A percentile compares a stretch with the other conserved stretches of the same genome.
Conservation (phyloP, 2,329 filamentous ascomycete species). For the Pseudogymnoascus sp. region DNA sequence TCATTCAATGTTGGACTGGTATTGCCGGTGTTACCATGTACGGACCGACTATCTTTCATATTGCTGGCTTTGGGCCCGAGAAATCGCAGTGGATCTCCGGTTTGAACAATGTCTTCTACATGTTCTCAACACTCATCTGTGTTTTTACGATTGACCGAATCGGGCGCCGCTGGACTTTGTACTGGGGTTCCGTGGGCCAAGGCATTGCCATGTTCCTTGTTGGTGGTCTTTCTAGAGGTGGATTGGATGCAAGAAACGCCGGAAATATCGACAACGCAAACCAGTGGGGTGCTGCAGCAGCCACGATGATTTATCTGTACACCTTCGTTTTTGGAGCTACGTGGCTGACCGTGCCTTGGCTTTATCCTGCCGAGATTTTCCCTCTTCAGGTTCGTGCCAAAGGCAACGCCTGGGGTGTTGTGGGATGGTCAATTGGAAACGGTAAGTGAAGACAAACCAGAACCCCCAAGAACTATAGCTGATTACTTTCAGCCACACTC, state of each 20-base stretch:
- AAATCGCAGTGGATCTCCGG: slow-evolving; percentile 59
- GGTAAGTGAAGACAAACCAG: slow-evolving; percentile 29
- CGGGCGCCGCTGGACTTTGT: slow-evolving; percentile 59
- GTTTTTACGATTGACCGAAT: slow-evolving; percentile 64
- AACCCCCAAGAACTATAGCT: neutral
- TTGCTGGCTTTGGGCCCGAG: slow-evolving; percentile 53
- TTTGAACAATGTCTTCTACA: slow-evolving; percentile 46
- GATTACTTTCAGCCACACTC: neutral
- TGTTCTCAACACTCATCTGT: slow-evolving; percentile 58
- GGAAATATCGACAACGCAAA: slow-evolving; percentile 38
- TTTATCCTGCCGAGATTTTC: slow-evolving; percentile 67
- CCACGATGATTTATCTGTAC: slow-evolving; percentile 63
- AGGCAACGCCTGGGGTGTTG: slow-evolving; percentile 67
- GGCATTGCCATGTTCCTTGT: slow-evolving; percentile 60
- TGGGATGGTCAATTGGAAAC: slow-evolving; percentile 70
- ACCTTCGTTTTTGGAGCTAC: slow-evolving; percentile 49
- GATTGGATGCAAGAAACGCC: slow-evolving; percentile 38
- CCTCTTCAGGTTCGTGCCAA: slow-evolving; percentile 62
- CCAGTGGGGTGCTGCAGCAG: slow-evolving; percentile 52
- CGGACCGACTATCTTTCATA: slow-evolving; percentile 45
- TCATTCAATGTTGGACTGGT: slow-evolving; percentile 62
- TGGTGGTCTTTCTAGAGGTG: slow-evolving; percentile 46
- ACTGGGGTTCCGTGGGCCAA: slow-evolving; percentile 57
- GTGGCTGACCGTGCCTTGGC: slow-evolving; percentile 48
- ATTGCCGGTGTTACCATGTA: slow-evolving; percentile 61